Conservation (phyloP, 2,329 filamentous ascomycete species). For the Trichoderma oligosporum region DNA sequence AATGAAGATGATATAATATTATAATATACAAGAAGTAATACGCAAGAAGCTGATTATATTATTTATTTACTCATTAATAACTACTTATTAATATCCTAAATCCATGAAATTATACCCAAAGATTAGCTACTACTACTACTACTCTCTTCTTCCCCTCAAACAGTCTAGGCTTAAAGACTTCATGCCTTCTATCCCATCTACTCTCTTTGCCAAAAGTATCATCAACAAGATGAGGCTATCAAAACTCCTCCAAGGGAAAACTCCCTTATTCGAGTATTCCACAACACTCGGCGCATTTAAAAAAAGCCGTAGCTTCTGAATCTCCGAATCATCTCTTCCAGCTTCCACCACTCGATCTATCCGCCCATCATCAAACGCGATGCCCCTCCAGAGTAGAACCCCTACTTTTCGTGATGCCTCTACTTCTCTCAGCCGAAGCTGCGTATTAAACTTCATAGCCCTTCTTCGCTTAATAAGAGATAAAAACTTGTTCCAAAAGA, state of each 20-base stretch:
- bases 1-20: too few relatives aligned
- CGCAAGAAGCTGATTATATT: too few relatives aligned
- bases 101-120: too few relatives aligned
- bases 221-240: too few relatives aligned
- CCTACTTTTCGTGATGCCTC: constrained; percentile 44
- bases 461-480: constrained; percentile 1
- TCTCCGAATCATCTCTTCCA: constrained; percentile 48
- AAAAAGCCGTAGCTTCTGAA: constrained; percentile 46
- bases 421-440: not conserved
- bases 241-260: not conserved
- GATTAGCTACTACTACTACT: too few relatives aligned
- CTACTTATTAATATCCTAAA: too few relatives aligned
- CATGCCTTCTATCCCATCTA: too few relatives aligned
- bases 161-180: too few relatives aligned
- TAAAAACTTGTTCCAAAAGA: constrained; percentile 49
- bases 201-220: not conserved
- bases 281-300: constrained; percentile 12
- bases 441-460: not conserved
- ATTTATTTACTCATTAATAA: too few relatives aligned
- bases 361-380: constrained; percentile 58
- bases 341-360: constrained; percentile 56
- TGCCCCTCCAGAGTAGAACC: constrained; percentile 60
- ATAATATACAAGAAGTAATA: too few relatives aligned
- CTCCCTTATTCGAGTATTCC: not conserved
- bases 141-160: too few relatives aligned